Base-by-base conservation (phyloP, 352 stramenopile genomes). In the Pythium monospermum region DNA sequence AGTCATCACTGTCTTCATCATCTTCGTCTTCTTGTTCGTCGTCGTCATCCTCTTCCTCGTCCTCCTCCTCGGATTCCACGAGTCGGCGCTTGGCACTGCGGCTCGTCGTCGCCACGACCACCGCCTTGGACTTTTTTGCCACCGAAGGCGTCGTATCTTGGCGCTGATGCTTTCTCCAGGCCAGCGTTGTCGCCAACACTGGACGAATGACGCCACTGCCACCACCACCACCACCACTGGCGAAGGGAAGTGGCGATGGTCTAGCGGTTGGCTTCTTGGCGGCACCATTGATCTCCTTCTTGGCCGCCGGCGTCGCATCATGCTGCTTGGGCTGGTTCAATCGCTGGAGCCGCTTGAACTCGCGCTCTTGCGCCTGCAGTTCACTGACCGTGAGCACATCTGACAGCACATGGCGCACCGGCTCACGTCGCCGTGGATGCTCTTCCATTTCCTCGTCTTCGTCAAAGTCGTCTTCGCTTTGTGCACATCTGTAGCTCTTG, bases 341-440 rank as follows among this genome's bases (percentile, higher is more conserved):
- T 12, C 43, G 47, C 19, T 54, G 41, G 1, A 62, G 49, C 23
- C 59, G 40, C 18, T 23, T 26, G 25, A 59, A 28, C 53, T 68
- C 59, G 30, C 37, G 59, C 51, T 86, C 73, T 54, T 89, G 78
- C 3, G 76, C 75, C 55, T 87, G 73, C 23, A 87, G 46, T 36
- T 89, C 73, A 5, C 71, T 84, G 39, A 82, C 71, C 13, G 75
- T 76, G 37, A 86, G 23, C 19, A 39, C 52, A 19, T 68, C 59
- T 26, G 59, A 63, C 41, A 68, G 58, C 44, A 62, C 27, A 27
- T 65, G 50, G 33, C 35, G 28, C 27, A 11, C 2, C 28, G 28
- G 26, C 10, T 33, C 28, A 19, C 46, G 45, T 23, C 28, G 21
- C 7, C 49, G 46, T 48, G 40, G 23, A 22, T 11, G 7, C 19